phyloP scores from a whole-genome alignment of 75 land plant genomes.

The Pinus albicaulis region DNA sequence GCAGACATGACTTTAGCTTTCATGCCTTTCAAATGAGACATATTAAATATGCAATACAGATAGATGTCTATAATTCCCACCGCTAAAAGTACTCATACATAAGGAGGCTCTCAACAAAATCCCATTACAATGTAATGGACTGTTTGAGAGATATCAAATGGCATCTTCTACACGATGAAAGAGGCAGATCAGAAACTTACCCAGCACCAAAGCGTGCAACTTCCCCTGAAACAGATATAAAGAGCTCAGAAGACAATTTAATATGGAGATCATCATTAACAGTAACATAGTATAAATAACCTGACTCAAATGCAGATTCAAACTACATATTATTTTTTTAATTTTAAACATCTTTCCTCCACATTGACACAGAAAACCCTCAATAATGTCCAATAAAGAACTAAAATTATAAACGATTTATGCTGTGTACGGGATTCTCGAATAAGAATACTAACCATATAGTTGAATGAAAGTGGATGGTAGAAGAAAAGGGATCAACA shows the following conservation, averaged over 20 bases:
- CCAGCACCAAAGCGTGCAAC: slow-evolving; percentile 92
- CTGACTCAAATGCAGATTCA: background rate
- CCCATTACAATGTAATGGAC: background rate
- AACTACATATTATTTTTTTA: background rate
- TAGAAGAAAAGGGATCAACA: slow-evolving; percentile 62
- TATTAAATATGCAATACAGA: slow-evolving; percentile 1
- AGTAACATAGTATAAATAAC: background rate
- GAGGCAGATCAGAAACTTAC: slow-evolving; percentile 35
- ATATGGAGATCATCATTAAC: background rate
- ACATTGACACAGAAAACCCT: background rate
- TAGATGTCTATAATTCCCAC: too few species aligned
- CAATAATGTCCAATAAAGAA: background rate
- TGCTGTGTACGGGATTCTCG: background rate
- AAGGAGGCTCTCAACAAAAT: background rate
- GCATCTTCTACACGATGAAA: background rate
- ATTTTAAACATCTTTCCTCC: background rate
- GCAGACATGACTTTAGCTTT: background rate
- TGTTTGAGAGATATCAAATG: background rate
- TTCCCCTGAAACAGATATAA: slow-evolving; percentile 56
- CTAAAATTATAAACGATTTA: background rate
- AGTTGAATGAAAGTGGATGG: slow-evolving; percentile 68
- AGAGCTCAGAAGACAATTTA: background rate
- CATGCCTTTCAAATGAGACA: too few species aligned
- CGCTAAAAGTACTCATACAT: background rate
- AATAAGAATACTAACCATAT: slow-evolving; percentile 61